A percentile compares a stretch with the other conserved stretches of the same genome.
Evolutionary conservation across 2,329 filamentous ascomycete genomes (phyloP).

Genomic region (Aspergillus fumigatus): DNA sequence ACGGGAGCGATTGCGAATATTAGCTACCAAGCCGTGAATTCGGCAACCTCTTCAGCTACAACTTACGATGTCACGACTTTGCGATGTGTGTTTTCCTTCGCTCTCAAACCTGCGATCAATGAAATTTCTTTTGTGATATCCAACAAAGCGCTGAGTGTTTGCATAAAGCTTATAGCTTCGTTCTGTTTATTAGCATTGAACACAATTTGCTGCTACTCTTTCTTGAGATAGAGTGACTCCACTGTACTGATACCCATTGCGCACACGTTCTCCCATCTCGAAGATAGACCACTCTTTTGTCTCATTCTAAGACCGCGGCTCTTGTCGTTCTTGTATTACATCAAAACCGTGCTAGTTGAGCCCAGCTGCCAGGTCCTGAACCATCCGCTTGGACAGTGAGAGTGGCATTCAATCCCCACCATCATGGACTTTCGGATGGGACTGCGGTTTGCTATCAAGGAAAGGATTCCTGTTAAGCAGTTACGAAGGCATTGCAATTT

Average conservation of each 20-base stretch:
- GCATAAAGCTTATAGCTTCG: background rate
- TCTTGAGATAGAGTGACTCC: background rate
- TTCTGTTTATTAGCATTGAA: background rate
- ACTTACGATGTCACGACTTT: constrained; percentile 24
- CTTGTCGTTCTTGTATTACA: background rate
- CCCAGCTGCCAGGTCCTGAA: no score
- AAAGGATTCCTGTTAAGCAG: constrained; percentile 21
- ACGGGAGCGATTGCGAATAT: constrained; percentile 24
- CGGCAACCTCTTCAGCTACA: background rate
- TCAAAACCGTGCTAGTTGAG: no score
- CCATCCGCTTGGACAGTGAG: no score
- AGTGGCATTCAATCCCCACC: no score
- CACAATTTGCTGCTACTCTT: background rate
- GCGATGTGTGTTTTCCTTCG: constrained; percentile 5
- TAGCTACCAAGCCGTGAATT: constrained; percentile 15
- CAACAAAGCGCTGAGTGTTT: background rate
- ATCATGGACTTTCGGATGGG: constrained; percentile 29
- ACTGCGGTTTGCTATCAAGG: constrained; percentile 32
- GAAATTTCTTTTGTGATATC: background rate
- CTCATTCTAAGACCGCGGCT: background rate
- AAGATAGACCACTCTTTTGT: background rate
- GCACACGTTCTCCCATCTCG: background rate
- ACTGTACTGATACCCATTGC: background rate
- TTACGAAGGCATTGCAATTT: constrained; percentile 24
- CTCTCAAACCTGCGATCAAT: background rate